Base-by-base conservation (phyloP, 805 yeast genomes). In the Wickerhamomyces canadensis region DNA sequence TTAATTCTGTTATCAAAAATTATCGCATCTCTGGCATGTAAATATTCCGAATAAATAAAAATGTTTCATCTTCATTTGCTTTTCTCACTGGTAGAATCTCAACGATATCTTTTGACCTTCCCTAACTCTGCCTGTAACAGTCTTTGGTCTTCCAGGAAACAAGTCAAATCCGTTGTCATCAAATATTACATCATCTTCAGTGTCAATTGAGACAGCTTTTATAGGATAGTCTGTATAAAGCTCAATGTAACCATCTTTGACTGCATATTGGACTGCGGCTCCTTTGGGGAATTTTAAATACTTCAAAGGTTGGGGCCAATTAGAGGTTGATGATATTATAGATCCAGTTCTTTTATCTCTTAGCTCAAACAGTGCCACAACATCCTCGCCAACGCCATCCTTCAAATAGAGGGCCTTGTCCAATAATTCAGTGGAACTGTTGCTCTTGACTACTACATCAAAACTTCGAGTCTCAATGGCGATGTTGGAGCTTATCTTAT, bases 121-220 rank as follows among this genome's bases (percentile, higher is more conserved):
- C 29, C 27, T 2, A n/a, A n/a, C n/a, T n/a, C n/a, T n/a, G n/a
- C 38, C 43, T 1, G 11, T 15, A 14, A 57, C 43, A 14, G 36
- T 34, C 19, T 35, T 35, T 4, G 39, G 42, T 11, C 57, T 56
- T 9, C 65, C 63, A 1, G 76, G 76, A 45, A 70, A 65, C 27
- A 72, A 40, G 38, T 72, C 78, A 42, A 72, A 57, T 8, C 76
- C 74, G 44, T 72, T 72, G 43, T 72, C 77, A 9, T 50, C 50
- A 21, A 67, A 49, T 19, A 48, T 44, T 17, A 60, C 33, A 24
- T 32, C 38, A 13, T 40, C 39, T 29, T 46, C 50, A 4, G 52
- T 40, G 3, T 43, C 36, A n/a, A 70, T 38, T 34, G 57, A 64
- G 10, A 71, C 64, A 4, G 74, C 74, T 49, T 71, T 72, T 17